Percentiles rank a stretch among this genome's conserved stretches.
Conservation (phyloP, 2,329 filamentous ascomycete species). For the Cylindrodendrum hubeiense region DNA sequence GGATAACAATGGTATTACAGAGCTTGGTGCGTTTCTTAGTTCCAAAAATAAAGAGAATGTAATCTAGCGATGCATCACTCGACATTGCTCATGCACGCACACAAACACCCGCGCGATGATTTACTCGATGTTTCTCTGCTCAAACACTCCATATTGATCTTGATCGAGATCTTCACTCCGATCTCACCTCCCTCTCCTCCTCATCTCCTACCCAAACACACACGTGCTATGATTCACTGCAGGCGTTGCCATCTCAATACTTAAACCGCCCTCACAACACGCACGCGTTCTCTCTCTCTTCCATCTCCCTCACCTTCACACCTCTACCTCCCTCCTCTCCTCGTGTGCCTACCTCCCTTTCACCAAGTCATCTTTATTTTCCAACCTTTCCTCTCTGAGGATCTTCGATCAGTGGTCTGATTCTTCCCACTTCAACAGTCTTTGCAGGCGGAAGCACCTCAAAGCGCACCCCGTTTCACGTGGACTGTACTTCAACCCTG, state of each 20-base stretch:
- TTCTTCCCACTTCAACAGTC: neutral
- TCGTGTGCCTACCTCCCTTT: neutral
- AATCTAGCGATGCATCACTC: no score
- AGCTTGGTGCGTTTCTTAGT: no score
- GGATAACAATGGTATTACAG: no score
- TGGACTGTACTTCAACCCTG: neutral
- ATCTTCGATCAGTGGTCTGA: neutral
- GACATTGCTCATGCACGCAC: no score
- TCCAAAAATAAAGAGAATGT: no score
- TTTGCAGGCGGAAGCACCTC: neutral
- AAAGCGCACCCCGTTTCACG: no score
- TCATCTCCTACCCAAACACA: neutral
- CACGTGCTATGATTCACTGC: neutral
- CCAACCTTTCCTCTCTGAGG: neutral
- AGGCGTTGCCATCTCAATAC: neutral
- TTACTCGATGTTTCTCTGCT: no score
- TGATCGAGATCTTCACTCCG: no score
- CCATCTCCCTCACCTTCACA: neutral
- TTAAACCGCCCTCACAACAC: no score
- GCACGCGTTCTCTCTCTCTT: neutral
- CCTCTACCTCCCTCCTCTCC: neutral
- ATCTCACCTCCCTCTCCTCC: neutral
- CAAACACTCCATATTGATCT: no score
- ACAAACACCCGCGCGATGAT: no score
- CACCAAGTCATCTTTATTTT: neutral